Evolutionary conservation across 345 rosid genomes (phyloP), one percentile per base, ranked within the genome.

Genomic region (Isatis tinctoria): DNA sequence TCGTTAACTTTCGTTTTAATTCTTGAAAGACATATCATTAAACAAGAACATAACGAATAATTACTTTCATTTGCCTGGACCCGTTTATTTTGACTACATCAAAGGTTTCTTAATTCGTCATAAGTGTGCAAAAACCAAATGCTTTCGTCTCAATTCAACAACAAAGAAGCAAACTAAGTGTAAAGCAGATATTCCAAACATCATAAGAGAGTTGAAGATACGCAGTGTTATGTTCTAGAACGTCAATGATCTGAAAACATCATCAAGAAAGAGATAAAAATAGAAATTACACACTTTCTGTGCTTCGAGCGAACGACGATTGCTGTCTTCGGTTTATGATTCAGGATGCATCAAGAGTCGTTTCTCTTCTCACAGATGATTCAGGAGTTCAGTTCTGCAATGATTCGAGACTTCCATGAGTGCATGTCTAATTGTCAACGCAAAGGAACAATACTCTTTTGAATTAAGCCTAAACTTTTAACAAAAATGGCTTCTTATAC

Each of bases 331-430:
- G 60, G 52, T 26, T 57, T 16, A 64, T 3, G 65, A 56, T 16
- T 45, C 30, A 12, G 24, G 47, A 54, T 36, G 56, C 67, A 74
- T 67, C 45, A 67, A 48, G 51, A 57, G 60, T 27, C 66, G 60
- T 48, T 67, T 39, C 68, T 67, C 68, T 59, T 10, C 67, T 39
- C 73, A 59, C 62, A n/a, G 17, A 48, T 14, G 67, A 37, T 65
- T 33, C 58, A 67, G 2, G 20, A 37, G 9, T 16, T 67, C 36
- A 75, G 2, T 75, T 68, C 79, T 68, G 79, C 79, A 75, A 68
- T 22, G 39, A 22, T 30, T 17, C 39, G 47, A 6, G 66, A 66
- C 1, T 47, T 24, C 24, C 44, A 68, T 67, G 8, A 68, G 58
- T 67, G 43, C 59, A 32, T 66, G 41, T 67, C 43, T 40, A 48